A percentile compares a stretch with the other conserved stretches of the same genome.
These are phyloP conservation scores for Pseudocercospora macadamiae DNA, from an alignment of 2,329 filamentous ascomycete species.

Conservation along the genomic window DNA sequence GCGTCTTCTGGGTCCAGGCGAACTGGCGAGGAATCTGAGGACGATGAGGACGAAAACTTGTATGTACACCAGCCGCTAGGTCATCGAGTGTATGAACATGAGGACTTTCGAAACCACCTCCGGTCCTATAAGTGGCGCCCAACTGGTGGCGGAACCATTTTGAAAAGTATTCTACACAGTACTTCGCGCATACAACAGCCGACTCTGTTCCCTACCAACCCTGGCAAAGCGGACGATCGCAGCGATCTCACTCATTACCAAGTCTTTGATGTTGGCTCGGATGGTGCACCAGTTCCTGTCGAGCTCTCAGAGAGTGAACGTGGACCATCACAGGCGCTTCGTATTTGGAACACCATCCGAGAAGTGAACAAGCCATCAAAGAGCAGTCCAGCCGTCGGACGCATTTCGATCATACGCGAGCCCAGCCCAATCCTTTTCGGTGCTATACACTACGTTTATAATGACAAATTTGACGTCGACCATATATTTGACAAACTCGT, in stretches of 20 bases:
- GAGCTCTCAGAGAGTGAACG: slow-evolving; percentile 39
- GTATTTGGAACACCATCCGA: slow-evolving; percentile 40
- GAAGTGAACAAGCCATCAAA: slow-evolving; percentile 45
- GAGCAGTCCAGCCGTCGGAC: slow-evolving; percentile 53
- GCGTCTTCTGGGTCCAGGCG: slow-evolving; percentile 25
- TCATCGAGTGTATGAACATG: slow-evolving; percentile 45
- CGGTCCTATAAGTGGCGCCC: slow-evolving; percentile 48
- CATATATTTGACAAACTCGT: slow-evolving; percentile 61
- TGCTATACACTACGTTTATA: slow-evolving; percentile 62
- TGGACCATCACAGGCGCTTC: slow-evolving; percentile 39
- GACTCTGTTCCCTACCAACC: slow-evolving; percentile 48
- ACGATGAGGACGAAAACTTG: slow-evolving; percentile 42
- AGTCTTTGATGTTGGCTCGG: slow-evolving; percentile 58
- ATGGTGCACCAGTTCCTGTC: slow-evolving; percentile 48
- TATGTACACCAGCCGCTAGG: slow-evolving; percentile 47
- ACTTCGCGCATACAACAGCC: slow-evolving; percentile 50
- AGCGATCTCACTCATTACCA: slow-evolving; percentile 56
- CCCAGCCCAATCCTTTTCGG: slow-evolving; percentile 64
- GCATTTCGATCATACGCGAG: slow-evolving; percentile 64
- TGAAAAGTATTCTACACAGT: slow-evolving; percentile 49
- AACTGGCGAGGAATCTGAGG: slow-evolving; percentile 41
- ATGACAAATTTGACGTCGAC: slow-evolving; percentile 63
- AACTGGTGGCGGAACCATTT: slow-evolving; percentile 42
- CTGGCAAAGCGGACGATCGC: slow-evolving; percentile 46
- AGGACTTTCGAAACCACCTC: slow-evolving; percentile 50